phyloP scores from a whole-genome alignment of 208 protist species.

The Leishmania tropica region DNA sequence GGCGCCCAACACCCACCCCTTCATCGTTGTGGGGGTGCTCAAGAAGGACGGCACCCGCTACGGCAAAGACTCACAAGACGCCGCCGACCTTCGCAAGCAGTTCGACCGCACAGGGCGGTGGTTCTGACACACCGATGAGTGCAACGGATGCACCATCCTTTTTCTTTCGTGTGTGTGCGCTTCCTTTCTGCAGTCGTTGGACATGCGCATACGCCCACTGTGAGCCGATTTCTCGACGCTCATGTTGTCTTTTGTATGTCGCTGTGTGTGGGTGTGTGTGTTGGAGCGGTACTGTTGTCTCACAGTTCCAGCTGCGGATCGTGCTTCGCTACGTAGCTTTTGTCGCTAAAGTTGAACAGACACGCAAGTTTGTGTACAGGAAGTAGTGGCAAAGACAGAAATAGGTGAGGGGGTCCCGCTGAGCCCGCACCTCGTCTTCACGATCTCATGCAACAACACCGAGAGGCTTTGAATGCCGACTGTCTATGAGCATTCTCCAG shows the following conservation, averaged over 20 bases:
- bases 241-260: background rate
- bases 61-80: constrained; percentile 89
- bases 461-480: background rate
- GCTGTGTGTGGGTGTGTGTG: background rate
- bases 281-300: constrained; percentile 4
- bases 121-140: constrained; percentile 46
- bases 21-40: constrained; percentile 90
- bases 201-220: background rate
- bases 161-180: background rate
- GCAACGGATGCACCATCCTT: background rate
- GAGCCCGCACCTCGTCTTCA: background rate
- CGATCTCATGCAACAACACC: background rate
- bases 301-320: background rate
- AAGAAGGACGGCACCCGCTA: constrained; percentile 88
- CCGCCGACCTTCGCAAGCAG: constrained; percentile 85
- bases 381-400: background rate
- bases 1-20: constrained; percentile 72
- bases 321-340: background rate
- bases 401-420: background rate
- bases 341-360: background rate
- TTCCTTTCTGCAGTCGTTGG: background rate
- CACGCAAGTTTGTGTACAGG: background rate
- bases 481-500: background rate
- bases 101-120: constrained; percentile 85
- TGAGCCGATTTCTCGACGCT: background rate